Evolutionary conservation across 345 rosid genomes (phyloP).

Genomic region (Kandelia obovata): DNA sequence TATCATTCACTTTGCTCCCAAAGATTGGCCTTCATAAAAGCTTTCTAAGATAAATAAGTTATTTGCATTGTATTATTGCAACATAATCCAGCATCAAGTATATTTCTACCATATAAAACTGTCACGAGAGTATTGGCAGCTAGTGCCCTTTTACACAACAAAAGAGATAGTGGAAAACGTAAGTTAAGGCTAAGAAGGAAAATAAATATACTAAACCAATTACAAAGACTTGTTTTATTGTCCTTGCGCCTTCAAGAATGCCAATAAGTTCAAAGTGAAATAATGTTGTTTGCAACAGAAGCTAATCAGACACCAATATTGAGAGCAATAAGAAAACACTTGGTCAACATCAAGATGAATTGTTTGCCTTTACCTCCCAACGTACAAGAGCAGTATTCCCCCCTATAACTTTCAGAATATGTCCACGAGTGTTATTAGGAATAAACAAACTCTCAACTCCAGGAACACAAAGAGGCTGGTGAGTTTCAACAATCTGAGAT

Average conservation of each 20-base stretch:
- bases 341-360: conserved; percentile 5
- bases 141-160: background rate
- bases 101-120: background rate
- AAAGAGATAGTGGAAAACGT: background rate
- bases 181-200: background rate
- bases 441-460: conserved; percentile 75
- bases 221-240: background rate
- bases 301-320: background rate
- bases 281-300: conserved; percentile 4
- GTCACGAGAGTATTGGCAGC: background rate
- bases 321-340: conserved; percentile 8
- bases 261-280: background rate
- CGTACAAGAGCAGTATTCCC: conserved; percentile 79
- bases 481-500: conserved; percentile 68
- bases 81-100: background rate
- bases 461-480: conserved; percentile 55
- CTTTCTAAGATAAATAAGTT: background rate
- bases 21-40: background rate
- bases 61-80: background rate
- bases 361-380: conserved; percentile 72
- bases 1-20: background rate
- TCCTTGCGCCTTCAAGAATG: background rate
- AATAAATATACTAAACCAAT: background rate
- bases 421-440: conserved; percentile 76
- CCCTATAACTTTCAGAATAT: conserved; percentile 50